Evolutionary conservation across 345 rosid species (phyloP), one percentile per base, ranked within the genome.

Genomic region (Arabidopsis suecica): DNA sequence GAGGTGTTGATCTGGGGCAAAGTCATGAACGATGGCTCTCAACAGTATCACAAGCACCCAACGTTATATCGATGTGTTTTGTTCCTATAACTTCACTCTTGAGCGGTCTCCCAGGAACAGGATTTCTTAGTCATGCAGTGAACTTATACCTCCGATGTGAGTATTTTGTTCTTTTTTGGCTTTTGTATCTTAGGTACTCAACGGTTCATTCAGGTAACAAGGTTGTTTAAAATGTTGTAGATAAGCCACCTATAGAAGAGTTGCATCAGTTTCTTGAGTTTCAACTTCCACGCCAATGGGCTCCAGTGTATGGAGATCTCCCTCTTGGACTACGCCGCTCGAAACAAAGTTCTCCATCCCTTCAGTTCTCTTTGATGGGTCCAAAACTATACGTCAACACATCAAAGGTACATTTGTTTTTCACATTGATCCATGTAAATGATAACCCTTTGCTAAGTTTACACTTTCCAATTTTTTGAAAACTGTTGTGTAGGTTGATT

Each of bases 231-330:
- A 78, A 56, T 70, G n/a, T 42, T 83, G 88, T 87, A 95, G 99
- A 92, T 68, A 95, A 92, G 79, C 99, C 99, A 47, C 91, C 81
- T 1, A 87, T 89, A 76, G 99, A 95, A 81, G 99, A 95, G 59
- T 88, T 95, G 48, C 88, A 88, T 47, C 94, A 87, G 60, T 95
- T 95, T 81, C 86, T 95, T 14, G 99, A 95, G 76, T 95, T 95
- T 81, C 99, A 95, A 73, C 82, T 95, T 69, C 97, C 97, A 71
- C 89, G 97, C 72, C 91, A 90, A 68, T 95, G 99, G 99, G 97
- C 97, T 71, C 99, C 99, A 0, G 84, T 89, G 20, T 95, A 90
- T n/a, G 82, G 94, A 32, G 97, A 95, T 72, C 92, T 92, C 55
- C 96, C 97, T 73, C 97, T 95, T 48, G 84, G 91, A 49, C 93